Evolutionary conservation across 106 monocot genomes (phyloP).

Genomic region (Acorus gramineus): DNA sequence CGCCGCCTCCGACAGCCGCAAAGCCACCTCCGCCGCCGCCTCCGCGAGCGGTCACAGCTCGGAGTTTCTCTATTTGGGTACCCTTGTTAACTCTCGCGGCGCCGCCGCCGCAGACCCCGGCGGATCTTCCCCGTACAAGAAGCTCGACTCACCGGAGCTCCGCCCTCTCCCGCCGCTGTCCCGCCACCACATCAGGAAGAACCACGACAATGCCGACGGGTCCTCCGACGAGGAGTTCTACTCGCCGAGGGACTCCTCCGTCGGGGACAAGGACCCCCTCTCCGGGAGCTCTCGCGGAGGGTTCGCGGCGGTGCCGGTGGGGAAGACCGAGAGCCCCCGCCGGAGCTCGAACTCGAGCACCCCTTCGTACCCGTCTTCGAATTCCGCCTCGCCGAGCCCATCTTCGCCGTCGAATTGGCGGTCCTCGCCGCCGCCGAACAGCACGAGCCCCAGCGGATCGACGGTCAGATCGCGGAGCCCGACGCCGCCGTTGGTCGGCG

Average conservation of each 20-base stretch:
- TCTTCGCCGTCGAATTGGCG: constrained; percentile 13
- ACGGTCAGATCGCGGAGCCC: constrained; percentile 18
- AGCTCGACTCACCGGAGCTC: constrained; percentile 64
- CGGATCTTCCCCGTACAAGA: constrained; percentile 3
- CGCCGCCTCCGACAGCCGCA: constrained; percentile 6
- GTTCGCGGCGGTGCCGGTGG: constrained; percentile 1
- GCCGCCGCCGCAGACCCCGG: constrained; percentile 1
- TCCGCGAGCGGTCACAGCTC: too few species aligned
- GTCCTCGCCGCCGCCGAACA: constrained; percentile 16
- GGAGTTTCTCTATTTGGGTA: too few species aligned
- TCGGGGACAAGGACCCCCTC: neutral
- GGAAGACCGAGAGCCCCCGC: neutral
- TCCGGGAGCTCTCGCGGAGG: neutral
- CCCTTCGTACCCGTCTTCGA: constrained; percentile 28
- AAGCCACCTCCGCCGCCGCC: neutral
- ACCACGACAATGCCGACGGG: constrained; percentile 10
- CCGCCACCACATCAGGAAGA: constrained; percentile 3
- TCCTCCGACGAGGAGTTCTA: constrained; percentile 25
- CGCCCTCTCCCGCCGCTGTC: constrained; percentile 63
- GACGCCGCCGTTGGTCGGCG: constrained; percentile 17
- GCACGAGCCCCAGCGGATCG: constrained; percentile 22
- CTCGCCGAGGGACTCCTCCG: constrained; percentile 19
- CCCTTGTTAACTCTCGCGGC: constrained; percentile 9
- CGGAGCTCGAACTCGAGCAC: constrained; percentile 31
- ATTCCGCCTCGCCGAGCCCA: constrained; percentile 9